Conservation (phyloP, 2,329 filamentous ascomycete species). For the Fusarium sp. region DNA sequence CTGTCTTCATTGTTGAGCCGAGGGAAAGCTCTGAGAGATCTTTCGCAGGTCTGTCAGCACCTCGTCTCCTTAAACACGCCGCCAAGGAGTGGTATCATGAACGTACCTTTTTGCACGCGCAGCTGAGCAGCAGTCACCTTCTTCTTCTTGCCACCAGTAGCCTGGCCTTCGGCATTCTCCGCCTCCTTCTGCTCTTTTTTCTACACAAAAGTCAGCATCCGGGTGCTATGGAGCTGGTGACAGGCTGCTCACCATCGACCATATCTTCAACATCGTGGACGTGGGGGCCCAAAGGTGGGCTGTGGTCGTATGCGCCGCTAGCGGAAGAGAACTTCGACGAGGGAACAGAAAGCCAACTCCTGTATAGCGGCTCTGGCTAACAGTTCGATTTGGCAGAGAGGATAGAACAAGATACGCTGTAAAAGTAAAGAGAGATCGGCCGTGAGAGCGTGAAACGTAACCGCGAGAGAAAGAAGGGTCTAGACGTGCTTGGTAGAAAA, state of each 20-base stretch:
- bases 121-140: conserved; percentile 97
- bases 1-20: conserved; percentile 80
- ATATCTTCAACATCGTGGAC: conserved; percentile 94
- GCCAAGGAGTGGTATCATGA: conserved; percentile 1
- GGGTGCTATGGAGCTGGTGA: background rate
- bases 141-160: conserved; percentile 87
- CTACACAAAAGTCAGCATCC: conserved; percentile 57
- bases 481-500: conserved; percentile 37
- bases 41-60: conserved; percentile 48
- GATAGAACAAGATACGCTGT: background rate
- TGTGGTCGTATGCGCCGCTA: conserved; percentile 26
- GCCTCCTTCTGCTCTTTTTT: conserved; percentile 98
- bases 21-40: conserved; percentile 84
- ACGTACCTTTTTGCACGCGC: conserved; percentile 89
- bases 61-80: background rate
- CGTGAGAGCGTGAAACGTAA: conserved; percentile 15
- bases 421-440: conserved; percentile 6
- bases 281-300: conserved; percentile 39
- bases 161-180: conserved; percentile 78
- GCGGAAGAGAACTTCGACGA: background rate
- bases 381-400: background rate
- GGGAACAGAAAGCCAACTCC: background rate
- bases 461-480: conserved; percentile 33
- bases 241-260: conserved; percentile 81
- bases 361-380: background rate